Percentiles rank a stretch among this genome's conserved stretches.
Evolutionary conservation across 495 filamentous ascomycete species (phyloP).

Genomic region (Talaromyces trachyspermus): DNA sequence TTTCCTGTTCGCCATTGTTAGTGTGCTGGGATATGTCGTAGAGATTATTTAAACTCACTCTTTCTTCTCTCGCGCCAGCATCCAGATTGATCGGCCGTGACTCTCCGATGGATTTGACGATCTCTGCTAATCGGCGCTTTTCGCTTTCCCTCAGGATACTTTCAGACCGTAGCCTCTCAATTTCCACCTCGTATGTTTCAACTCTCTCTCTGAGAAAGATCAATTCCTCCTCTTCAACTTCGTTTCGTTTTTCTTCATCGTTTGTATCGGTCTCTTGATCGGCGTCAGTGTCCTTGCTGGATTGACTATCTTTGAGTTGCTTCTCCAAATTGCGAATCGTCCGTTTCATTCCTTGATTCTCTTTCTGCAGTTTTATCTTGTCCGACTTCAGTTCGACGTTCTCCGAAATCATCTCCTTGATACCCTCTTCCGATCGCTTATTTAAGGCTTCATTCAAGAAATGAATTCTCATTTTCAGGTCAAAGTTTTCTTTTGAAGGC

Average conservation of each 20-base stretch:
- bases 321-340: conserved; percentile 81
- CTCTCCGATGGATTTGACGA: conserved; percentile 65
- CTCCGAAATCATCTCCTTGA: conserved; percentile 95
- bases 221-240: conserved; percentile 69
- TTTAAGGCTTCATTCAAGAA: conserved; percentile 90
- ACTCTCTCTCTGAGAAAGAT: conserved; percentile 73
- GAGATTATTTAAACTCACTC: conserved; percentile 48
- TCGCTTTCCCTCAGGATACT: conserved; percentile 68
- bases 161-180: conserved; percentile 74
- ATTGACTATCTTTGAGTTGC: conserved; percentile 62
- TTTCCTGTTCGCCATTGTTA: conserved; percentile 41
- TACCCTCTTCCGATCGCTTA: conserved; percentile 88
- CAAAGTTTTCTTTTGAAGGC: conserved; percentile 87
- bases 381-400: conserved; percentile 93
- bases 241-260: conserved; percentile 47
- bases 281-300: conserved; percentile 49
- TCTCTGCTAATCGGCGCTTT: conserved; percentile 72
- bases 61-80: conserved; percentile 73
- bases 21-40: background rate
- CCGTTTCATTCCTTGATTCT: conserved; percentile 71
- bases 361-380: conserved; percentile 77
- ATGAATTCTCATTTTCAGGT: conserved; percentile 94
- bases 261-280: conserved; percentile 54
- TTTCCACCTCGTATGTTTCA: conserved; percentile 72
- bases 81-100: conserved; percentile 54